A percentile compares a stretch with the other conserved stretches of the same genome.
phyloP scores from a whole-genome alignment of 108 stramenopile species.

The Tribonema minus region DNA sequence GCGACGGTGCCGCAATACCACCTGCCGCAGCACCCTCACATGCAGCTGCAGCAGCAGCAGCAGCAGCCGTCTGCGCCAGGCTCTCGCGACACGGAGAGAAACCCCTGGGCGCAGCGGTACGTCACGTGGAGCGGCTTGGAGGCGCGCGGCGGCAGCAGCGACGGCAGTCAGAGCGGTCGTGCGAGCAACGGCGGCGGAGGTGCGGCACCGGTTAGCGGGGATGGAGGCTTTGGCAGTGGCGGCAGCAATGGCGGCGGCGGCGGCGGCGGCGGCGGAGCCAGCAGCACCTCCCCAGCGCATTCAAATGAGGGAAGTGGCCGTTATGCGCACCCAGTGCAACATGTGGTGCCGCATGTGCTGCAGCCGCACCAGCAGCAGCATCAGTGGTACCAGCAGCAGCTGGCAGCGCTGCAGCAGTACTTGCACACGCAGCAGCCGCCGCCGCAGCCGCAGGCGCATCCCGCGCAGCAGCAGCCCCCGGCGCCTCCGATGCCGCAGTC shows the following conservation, averaged over 20 bases:
- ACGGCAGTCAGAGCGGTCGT: background rate
- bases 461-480: background rate
- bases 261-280: background rate
- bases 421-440: background rate
- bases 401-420: background rate
- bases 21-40: background rate
- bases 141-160: background rate
- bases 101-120: no score
- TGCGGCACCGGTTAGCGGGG: background rate
- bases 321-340: background rate
- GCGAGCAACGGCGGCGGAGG: background rate
- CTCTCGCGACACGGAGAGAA: background rate
- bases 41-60: background rate
- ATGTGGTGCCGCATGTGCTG: background rate
- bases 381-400: background rate
- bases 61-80: background rate
- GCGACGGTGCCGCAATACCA: background rate
- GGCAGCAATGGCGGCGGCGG: background rate
- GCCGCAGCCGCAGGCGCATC: background rate
- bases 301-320: no score
- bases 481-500: background rate
- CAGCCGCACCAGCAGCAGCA: background rate
- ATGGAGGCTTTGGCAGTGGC: background rate
- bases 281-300: background rate
- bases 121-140: no score